These are phyloP conservation scores for Solanum pinnatisectum DNA, from an alignment of 257 asterid species.

Conservation along the genomic window DNA sequence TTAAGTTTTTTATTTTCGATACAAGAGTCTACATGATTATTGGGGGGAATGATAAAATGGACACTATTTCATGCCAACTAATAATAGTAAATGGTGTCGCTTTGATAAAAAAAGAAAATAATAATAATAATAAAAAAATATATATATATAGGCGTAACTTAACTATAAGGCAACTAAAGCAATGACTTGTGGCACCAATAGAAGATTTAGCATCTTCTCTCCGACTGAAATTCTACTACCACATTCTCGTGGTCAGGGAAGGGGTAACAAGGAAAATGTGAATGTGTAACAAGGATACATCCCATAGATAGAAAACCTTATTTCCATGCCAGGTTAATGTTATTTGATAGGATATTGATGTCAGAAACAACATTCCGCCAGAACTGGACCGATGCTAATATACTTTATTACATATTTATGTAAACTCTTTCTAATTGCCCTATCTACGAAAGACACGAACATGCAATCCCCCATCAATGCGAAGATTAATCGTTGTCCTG, in stretches of 20 bases:
- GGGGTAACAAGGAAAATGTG: not conserved
- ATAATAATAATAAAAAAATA: rapidly evolving
- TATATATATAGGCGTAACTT: not conserved
- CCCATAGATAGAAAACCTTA: not conserved
- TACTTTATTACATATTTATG: not conserved
- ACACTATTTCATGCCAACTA: not conserved
- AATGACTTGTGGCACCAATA: not conserved
- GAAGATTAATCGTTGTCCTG: constrained; percentile 51
- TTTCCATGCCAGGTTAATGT: not conserved
- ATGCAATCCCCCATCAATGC: constrained; percentile 40
- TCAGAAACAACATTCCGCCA: not conserved
- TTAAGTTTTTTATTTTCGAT: no score
- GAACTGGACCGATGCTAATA: not conserved
- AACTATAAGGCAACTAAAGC: not conserved
- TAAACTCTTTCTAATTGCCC: not conserved
- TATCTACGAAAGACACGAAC: constrained; percentile 27
- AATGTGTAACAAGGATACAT: not conserved
- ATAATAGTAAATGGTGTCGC: not conserved
- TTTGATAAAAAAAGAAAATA: no score
- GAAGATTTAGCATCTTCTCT: not conserved
- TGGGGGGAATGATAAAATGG: not conserved
- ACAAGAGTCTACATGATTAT: not conserved
- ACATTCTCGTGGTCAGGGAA: not conserved
- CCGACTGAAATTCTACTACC: no score
- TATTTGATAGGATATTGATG: not conserved